Percentiles rank a stretch among this genome's conserved stretches.
Evolutionary conservation across 306 rosid genomes (phyloP).

Genomic region (Acacia crassicarpa): DNA sequence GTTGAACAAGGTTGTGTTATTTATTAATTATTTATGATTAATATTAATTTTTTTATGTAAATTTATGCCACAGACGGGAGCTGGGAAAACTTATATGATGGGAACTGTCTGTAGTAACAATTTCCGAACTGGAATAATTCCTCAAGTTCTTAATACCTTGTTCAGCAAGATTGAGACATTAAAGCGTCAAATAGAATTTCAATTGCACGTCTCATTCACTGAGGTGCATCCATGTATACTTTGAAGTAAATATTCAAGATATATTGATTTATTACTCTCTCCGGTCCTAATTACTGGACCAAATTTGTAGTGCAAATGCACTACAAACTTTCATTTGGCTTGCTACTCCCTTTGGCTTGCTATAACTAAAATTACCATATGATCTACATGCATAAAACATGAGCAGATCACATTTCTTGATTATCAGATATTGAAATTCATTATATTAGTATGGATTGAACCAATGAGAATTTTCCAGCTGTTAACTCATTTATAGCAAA

Average conservation of each 20-base stretch:
- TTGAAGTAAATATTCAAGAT: background rate
- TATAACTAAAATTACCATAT: background rate
- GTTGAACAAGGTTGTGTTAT: conserved; percentile 20
- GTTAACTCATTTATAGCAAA: background rate
- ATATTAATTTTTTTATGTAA: conserved; percentile 25
- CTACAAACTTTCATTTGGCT: no score
- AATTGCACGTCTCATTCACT: conserved; percentile 76
- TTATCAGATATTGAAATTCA: background rate
- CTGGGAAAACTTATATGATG: conserved; percentile 91
- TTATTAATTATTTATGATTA: conserved; percentile 17
- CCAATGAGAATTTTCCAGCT: conserved; percentile 20
- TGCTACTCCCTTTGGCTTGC: conserved; percentile 2
- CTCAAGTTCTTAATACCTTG: conserved; percentile 67
- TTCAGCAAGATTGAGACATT: conserved; percentile 68
- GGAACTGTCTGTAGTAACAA: conserved; percentile 71
- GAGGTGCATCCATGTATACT: conserved; percentile 46
- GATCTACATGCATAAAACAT: background rate
- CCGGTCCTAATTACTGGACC: no score
- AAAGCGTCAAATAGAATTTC: conserved; percentile 73
- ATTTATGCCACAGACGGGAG: conserved; percentile 71
- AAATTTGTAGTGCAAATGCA: no score
- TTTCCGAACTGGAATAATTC: conserved; percentile 58
- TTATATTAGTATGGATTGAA: conserved; percentile 9
- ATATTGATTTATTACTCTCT: background rate
- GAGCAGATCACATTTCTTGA: background rate